phyloP scores from a whole-genome alignment of 2,329 filamentous ascomycete species.

The Rhinocladiella mackenziei region DNA sequence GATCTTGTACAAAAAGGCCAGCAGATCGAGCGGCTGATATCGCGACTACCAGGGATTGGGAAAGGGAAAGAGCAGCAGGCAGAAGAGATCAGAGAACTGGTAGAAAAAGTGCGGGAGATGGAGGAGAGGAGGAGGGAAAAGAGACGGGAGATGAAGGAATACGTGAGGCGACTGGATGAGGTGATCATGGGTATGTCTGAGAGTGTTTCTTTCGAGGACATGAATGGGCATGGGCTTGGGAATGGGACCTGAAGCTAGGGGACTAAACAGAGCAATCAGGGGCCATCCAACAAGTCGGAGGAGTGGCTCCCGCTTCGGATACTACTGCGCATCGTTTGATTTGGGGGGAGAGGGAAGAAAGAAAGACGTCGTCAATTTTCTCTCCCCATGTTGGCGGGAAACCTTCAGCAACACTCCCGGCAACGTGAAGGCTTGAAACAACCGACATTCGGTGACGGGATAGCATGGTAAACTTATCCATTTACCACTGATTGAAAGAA shows the following conservation, averaged over 20 bases:
- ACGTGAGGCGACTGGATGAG: slow-evolving; percentile 41
- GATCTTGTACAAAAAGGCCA: slow-evolving; percentile 49
- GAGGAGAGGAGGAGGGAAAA: slow-evolving; percentile 43
- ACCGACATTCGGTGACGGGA: too few relatives aligned
- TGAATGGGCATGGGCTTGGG: slow-evolving; percentile 8
- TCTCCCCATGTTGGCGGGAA: too few relatives aligned
- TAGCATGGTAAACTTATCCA: too few relatives aligned
- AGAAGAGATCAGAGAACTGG: slow-evolving; percentile 41
- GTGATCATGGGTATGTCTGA: slow-evolving; percentile 32
- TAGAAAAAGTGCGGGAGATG: slow-evolving; percentile 42
- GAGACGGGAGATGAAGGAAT: slow-evolving; percentile 40
- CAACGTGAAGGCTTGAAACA: too few relatives aligned
- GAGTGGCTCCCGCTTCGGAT: too few relatives aligned
- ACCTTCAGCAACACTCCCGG: too few relatives aligned
- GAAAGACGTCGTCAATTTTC: too few relatives aligned
- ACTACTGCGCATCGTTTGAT: background rate
- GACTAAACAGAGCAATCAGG: too few relatives aligned
- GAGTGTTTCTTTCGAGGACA: slow-evolving; percentile 20
- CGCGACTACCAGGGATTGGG: slow-evolving; percentile 45
- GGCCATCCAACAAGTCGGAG: too few relatives aligned
- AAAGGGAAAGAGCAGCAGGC: slow-evolving; percentile 45
- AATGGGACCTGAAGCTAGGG: background rate
- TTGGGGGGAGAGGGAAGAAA: too few relatives aligned
- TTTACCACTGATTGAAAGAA: too few relatives aligned
- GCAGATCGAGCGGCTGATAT: slow-evolving; percentile 49